Base-by-base conservation (phyloP, 148 eudicot genomes). In the Rhododendron vialii region DNA sequence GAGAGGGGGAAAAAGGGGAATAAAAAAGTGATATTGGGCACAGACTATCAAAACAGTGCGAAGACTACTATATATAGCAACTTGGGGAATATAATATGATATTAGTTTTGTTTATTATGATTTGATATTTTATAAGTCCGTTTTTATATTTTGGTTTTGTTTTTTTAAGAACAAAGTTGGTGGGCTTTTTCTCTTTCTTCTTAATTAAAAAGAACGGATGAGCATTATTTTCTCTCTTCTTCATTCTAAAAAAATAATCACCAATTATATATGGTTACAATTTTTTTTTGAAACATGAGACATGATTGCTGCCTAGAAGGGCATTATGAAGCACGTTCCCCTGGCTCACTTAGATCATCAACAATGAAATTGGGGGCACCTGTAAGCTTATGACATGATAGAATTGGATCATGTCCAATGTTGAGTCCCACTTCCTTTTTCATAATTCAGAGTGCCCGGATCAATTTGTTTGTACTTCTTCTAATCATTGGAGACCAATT, bases 21-120 rank as follows among this genome's bases (percentile, higher is more conserved):
- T 81, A 85, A 80, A 84, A 85, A 78, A 88, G 87, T 87, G 92
- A 86, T 87, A 80, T 88, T 36, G 94, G 91, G 90, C 90, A 90
- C 86, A 89, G 73, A 81, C 90, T 86, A 89, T 86, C 89, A 87
- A 82, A 59, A 77, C 85, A 86, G 61, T 82, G 82, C 67, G 78
- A 63, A 85, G 79, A 36, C 50, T 89, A 36, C 59, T 89, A 90
- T 93, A 90, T 89, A 88, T 91, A 91, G 78, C 89, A 88, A 91
- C 88, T 88, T 69, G 92, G 85, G 84, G 82, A 78, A 85, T 90
- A 83, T 87, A 80, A 81, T 77, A 85, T 82, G n/a, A 81, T 86
- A 48, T 82, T 5, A 67, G 47, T 15, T 61, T 15, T 61, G 30
- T 87, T 78, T 59, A 59, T 61, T 78, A 82, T 87, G 75, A 82